Conservation (phyloP, 192 early-diverging fungal genomes). For the Allomyces javanicus region DNA sequence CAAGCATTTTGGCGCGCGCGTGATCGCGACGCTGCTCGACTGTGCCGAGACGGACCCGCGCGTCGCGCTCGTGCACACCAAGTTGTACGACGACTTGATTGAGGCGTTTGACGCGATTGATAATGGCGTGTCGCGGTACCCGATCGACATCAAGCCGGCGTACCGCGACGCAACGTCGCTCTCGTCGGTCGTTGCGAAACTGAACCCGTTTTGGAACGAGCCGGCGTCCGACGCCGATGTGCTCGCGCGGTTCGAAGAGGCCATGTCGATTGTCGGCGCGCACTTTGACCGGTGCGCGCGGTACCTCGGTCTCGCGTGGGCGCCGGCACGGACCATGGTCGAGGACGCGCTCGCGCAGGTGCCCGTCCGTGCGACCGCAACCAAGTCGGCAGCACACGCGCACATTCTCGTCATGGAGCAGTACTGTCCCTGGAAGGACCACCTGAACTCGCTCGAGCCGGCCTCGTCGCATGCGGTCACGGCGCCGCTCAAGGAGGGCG, state of each 20-base stretch:
- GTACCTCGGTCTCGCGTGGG: slow-evolving; percentile 58
- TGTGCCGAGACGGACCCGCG: slow-evolving; percentile 23
- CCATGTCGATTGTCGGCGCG: slow-evolving; percentile 51
- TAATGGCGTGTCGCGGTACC: slow-evolving; percentile 83
- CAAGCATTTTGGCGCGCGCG: slow-evolving; percentile 83
- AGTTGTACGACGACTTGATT: slow-evolving; percentile 69
- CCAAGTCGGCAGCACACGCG: slow-evolving; percentile 46
- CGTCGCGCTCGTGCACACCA: slow-evolving; percentile 52
- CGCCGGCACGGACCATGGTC: slow-evolving; percentile 75
- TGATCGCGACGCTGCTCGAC: slow-evolving; percentile 39
- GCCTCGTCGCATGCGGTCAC: slow-evolving; percentile 20
- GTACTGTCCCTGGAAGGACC: slow-evolving; percentile 88
- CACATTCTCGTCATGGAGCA: slow-evolving; percentile 62
- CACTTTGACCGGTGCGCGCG: slow-evolving; percentile 50
- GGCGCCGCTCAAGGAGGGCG: slow-evolving; percentile 15
- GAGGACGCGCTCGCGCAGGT: slow-evolving; percentile 37
- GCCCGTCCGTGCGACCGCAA: slow-evolving; percentile 6
- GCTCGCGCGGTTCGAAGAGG: slow-evolving; percentile 34
- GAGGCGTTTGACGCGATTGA: slow-evolving; percentile 70
- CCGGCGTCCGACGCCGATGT: slow-evolving; percentile 46
- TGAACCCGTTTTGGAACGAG: slow-evolving; percentile 95
- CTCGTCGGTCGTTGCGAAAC: slow-evolving; percentile 50
- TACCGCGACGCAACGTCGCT: slow-evolving; percentile 72
- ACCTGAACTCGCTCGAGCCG: slow-evolving; percentile 49
- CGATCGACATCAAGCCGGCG: slow-evolving; percentile 48